Conservation (phyloP, 2,329 filamentous ascomycete species). For the Claviceps spartinae region DNA sequence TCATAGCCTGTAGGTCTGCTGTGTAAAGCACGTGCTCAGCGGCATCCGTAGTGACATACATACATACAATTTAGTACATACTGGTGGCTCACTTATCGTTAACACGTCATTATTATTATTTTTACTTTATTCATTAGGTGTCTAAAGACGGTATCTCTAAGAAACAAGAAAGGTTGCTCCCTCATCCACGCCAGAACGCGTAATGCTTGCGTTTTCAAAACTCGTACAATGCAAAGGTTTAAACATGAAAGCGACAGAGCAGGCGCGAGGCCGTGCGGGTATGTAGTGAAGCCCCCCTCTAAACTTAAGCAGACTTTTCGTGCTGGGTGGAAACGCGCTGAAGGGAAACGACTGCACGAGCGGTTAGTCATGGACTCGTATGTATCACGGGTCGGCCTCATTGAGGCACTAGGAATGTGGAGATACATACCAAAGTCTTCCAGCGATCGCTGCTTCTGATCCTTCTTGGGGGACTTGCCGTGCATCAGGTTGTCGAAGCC, state of each 20-base stretch:
- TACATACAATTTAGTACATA: no score
- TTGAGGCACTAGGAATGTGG: neutral
- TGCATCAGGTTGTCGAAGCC: conserved; percentile 91
- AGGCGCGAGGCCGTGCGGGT: conserved; percentile 23
- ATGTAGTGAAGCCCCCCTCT: conserved; percentile 19
- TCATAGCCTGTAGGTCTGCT: no score
- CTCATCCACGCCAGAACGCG: conserved; percentile 20
- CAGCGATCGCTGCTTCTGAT: conserved; percentile 68
- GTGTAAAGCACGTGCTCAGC: no score
- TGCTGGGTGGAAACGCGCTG: conserved; percentile 86
- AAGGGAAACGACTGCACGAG: conserved; percentile 59
- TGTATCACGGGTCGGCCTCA: no score
- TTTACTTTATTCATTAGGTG: conserved; percentile 31
- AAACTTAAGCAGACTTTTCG: conserved; percentile 64
- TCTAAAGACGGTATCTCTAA: conserved; percentile 24
- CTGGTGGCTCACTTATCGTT: neutral
- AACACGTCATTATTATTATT: neutral
- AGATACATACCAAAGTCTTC: conserved; percentile 72
- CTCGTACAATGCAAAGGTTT: conserved; percentile 26
- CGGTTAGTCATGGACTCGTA: conserved; percentile 32
- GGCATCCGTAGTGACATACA: no score
- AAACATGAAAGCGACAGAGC: conserved; percentile 26
- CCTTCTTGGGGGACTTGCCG: conserved; percentile 71
- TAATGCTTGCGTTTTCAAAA: conserved; percentile 19
- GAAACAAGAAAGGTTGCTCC: conserved; percentile 24